Evolutionary conservation across 2,329 filamentous ascomycete species (phyloP), one percentile per base, ranked within the genome.

Genomic region (Aspergillus sp.): DNA sequence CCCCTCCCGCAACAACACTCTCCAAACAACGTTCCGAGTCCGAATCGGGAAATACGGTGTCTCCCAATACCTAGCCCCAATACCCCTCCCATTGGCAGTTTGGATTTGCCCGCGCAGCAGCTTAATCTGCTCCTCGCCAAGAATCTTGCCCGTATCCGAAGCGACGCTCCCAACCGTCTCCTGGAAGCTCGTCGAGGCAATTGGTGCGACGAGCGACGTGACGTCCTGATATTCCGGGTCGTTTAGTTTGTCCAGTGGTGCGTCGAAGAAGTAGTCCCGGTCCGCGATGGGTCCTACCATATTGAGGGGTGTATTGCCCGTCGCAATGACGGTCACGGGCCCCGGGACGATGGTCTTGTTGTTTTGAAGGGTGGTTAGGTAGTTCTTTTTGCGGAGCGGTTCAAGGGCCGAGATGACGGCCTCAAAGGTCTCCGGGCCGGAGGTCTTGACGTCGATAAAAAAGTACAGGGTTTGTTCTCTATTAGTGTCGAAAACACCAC

Each of bases 381-480:
- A 81, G 41, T 71, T 70, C 19, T 68, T 71, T 7, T 65, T 59
- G n/a, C 76, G 72, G 3, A 84, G 70, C 1, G 80, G 81, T 42
- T 77, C 65, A 1, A 85, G 67, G 0, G 78, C 79, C 27, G 70
- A 56, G 33, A 81, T 66, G 2, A 82, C 79, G 32, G 69, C 71
- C 2, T 78, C 68, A 69, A 77, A 82, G 1, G 81, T 81, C 30
- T 68, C 69, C 0, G 64, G 56, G 4, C 79, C 79, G 33, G 73
- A 65, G 0, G 80, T 83, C 62, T 84, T 84, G 48, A 82, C 57
- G 57, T 84, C 81, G 48, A 84, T 75, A 63, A 81, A 82, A 41
- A 84, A 70, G 65, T 82, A 82, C 4, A 85, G 69, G 0, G 80
- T 83, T 60, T 83, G 79, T 4, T 61, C 68, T 1, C 66, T 58